These are phyloP conservation scores for Hypoxylon sp. DNA, from an alignment of 2,329 filamentous ascomycete genomes.

Conservation along the genomic window DNA sequence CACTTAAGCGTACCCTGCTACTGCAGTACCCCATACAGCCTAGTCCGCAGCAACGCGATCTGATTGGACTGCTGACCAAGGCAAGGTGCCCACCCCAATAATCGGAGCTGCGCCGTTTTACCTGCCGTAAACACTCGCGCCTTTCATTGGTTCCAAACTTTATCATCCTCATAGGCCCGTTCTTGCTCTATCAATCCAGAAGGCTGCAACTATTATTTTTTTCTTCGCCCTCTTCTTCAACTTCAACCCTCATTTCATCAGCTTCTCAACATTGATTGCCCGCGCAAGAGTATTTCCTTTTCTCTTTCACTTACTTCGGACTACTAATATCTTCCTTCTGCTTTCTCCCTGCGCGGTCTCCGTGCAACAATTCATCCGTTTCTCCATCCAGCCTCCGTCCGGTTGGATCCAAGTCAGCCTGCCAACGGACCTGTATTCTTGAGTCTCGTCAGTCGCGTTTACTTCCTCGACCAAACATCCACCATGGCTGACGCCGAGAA, in stretches of 20 bases:
- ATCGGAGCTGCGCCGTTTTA: conserved; percentile 16
- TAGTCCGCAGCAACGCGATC: too few relatives aligned
- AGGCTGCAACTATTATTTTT: conserved; percentile 39
- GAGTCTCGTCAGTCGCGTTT: conserved; percentile 16
- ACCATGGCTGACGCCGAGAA: conserved; percentile 82
- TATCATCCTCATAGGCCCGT: conserved; percentile 9
- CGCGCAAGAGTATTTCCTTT: background rate
- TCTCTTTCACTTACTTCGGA: background rate
- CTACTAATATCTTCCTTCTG: background rate
- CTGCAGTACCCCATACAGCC: too few relatives aligned
- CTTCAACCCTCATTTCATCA: background rate
- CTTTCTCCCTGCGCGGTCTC: background rate
- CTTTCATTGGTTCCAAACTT: conserved; percentile 36
- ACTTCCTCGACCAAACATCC: conserved; percentile 26
- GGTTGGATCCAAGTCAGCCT: conserved; percentile 25
- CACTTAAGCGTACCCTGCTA: too few relatives aligned
- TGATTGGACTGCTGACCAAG: background rate
- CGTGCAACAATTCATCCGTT: too few relatives aligned
- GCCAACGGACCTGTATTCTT: conserved; percentile 11
- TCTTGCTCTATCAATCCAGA: conserved; percentile 16
- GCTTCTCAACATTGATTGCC: background rate
- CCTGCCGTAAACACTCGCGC: conserved; percentile 22
- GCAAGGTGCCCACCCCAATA: background rate
- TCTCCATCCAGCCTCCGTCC: background rate
- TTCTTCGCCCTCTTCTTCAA: conserved; percentile 24